A percentile compares a stretch with the other conserved stretches of the same genome.
phyloP scores from a whole-genome alignment of 139 green algal genomes.

The Axilococcus clingmanii region DNA sequence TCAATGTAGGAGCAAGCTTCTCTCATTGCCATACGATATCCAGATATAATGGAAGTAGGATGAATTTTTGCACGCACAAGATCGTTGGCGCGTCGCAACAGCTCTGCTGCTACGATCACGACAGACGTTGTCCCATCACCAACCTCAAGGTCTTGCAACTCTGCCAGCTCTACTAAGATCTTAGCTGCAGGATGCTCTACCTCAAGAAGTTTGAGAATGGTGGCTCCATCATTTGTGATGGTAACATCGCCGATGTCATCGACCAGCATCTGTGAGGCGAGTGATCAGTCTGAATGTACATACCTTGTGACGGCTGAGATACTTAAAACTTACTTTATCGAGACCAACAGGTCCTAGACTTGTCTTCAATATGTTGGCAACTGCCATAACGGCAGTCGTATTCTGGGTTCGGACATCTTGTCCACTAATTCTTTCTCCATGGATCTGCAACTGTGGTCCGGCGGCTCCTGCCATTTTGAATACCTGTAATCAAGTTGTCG shows the following conservation, averaged over 20 bases:
- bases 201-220: slow-evolving; percentile 96
- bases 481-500: no score
- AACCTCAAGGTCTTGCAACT: slow-evolving; percentile 97
- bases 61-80: slow-evolving; percentile 94
- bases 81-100: slow-evolving; percentile 90
- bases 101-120: slow-evolving; percentile 95
- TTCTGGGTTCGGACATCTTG: slow-evolving; percentile 93
- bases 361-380: slow-evolving; percentile 97
- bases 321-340: slow-evolving; percentile 76
- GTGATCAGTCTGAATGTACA: no score
- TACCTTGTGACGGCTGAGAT: background rate
- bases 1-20: slow-evolving; percentile 93
- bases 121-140: slow-evolving; percentile 97
- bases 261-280: slow-evolving; percentile 89
- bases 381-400: slow-evolving; percentile 79
- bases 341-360: slow-evolving; percentile 91
- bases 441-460: slow-evolving; percentile 47
- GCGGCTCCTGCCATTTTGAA: slow-evolving; percentile 7
- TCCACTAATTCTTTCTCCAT: slow-evolving; percentile 73
- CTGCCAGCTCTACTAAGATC: slow-evolving; percentile 98
- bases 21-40: slow-evolving; percentile 90
- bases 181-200: slow-evolving; percentile 98
- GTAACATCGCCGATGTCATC: slow-evolving; percentile 99
- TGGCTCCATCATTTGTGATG: slow-evolving; percentile 99
- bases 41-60: slow-evolving; percentile 95